phyloP scores from a whole-genome alignment of 306 rosid genomes.

The Rubus idaeus region DNA sequence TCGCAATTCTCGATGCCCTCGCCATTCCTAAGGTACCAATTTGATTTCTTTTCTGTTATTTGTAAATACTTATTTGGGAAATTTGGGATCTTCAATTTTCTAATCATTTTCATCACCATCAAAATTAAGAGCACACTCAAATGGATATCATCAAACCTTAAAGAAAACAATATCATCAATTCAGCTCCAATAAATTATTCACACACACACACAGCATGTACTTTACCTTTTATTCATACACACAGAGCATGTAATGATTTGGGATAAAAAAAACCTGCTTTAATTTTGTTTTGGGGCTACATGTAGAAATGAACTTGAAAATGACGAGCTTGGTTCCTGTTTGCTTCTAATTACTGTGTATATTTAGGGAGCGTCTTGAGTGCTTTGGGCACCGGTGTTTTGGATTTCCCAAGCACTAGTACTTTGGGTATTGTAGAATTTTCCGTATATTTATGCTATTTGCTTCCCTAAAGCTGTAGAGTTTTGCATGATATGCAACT shows the following conservation, averaged over 20 bases:
- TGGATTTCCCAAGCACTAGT: no score
- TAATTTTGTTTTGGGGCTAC: background rate
- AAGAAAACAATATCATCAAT: slow-evolving; percentile 11
- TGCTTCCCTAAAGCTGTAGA: background rate
- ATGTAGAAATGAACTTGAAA: background rate
- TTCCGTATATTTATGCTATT: background rate
- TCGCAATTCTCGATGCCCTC: slow-evolving; percentile 51
- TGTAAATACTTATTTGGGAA: background rate
- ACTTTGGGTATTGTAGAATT: no score
- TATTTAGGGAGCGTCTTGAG: no score
- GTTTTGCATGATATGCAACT: background rate
- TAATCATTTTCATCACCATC: background rate
- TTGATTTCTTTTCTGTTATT: background rate
- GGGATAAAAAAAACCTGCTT: background rate
- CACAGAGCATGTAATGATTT: no score
- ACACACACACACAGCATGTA: no score
- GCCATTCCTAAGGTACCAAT: slow-evolving; percentile 48
- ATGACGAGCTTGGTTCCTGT: background rate
- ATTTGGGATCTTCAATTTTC: background rate
- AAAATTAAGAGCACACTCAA: background rate
- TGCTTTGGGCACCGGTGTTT: no score
- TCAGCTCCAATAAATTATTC: no score
- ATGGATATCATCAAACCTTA: slow-evolving; percentile 16
- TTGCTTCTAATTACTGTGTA: background rate
- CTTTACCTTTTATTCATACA: no score